Evolutionary conservation across 495 filamentous ascomycete genomes (phyloP), one percentile per base, ranked within the genome.

Genomic region (Paragyromitra xinjiangensis): DNA sequence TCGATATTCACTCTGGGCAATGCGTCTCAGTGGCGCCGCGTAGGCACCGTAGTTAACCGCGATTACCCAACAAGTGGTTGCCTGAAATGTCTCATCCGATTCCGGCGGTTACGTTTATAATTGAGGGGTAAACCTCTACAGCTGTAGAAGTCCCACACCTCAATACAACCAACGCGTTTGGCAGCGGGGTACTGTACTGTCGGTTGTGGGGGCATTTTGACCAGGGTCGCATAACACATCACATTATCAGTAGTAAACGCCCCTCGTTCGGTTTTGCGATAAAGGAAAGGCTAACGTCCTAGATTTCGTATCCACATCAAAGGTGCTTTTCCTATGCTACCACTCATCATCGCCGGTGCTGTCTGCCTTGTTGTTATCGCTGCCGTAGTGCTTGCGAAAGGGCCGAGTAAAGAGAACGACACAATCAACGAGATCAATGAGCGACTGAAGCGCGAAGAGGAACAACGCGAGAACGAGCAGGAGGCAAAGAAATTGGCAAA

Each of bases 51-150:
- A 53, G 50, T n/a, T 53, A 53, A 7, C n/a, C 48, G 53, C 53
- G 53, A 58, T 58, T 58, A 58, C 55, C 12, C 55, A 58, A 58
- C 55, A 34, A 34, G 55, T 58, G 55, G 55, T 58, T 58, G 55
- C 55, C 55, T 58, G 55, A 58, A 58, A 34, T 53, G 26, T 34
- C 55, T 29, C 22, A 58, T 58, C 55, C 26, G 22, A 29, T 58
- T 34, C 24, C 9, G 3, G 55, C 55, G 16, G 50, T 22, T 24
- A 53, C 50, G 50, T 2, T 8, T 53, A n/a, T 53, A 53, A 6
- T 53, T 1, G 16, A 24, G 50, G 22, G n/a, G 50, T 53, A 53
- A 7, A 12, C 55, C 22, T 58, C 53, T 3, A 34, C 29, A 11
- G 22, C 0, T 6, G 19, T 29, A 26, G 55, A 34, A 29, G 7